These are phyloP conservation scores for Coemansia sp. DNA, from an alignment of 192 early-diverging fungal genomes.

Conservation along the genomic window DNA sequence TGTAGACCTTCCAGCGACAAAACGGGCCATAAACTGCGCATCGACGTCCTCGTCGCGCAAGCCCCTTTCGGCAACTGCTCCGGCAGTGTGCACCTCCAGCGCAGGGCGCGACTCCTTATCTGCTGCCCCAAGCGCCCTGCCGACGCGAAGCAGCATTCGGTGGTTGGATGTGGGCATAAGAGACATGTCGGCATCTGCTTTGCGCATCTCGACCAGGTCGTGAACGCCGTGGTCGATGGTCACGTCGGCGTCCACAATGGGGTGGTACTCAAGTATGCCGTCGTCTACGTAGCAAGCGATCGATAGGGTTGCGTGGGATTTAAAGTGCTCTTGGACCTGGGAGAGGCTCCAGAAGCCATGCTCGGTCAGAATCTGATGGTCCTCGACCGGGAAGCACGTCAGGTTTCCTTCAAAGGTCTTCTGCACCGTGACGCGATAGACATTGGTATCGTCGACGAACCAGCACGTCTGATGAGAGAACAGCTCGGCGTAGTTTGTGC, in stretches of 20 bases:
- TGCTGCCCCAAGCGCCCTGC: not conserved
- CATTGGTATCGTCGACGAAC: constrained; percentile 99
- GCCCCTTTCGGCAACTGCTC: constrained; percentile 14
- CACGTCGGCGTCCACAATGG: constrained; percentile 19
- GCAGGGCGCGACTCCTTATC: not conserved
- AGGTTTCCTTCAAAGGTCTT: constrained; percentile 99
- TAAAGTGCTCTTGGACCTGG: constrained; percentile 34
- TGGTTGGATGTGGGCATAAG: constrained; percentile 21
- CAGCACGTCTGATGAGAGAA: constrained; percentile 99
- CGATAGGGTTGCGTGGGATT: constrained; percentile 3
- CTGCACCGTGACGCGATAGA: constrained; percentile 99
- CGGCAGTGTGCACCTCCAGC: constrained; percentile 25
- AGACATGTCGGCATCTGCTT: constrained; percentile 11
- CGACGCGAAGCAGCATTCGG: constrained; percentile 31
- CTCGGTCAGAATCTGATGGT: constrained; percentile 40
- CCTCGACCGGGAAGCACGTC: constrained; percentile 37
- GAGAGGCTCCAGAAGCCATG: constrained; percentile 27
- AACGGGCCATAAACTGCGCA: constrained; percentile 28
- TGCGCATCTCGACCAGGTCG: constrained; percentile 18
- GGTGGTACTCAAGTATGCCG: constrained; percentile 20
- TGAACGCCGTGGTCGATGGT: constrained; percentile 25
- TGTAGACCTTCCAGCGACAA: constrained; percentile 7
- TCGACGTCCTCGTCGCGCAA: not conserved
- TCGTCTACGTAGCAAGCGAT: constrained; percentile 32
- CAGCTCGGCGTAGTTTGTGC: constrained; percentile 92